phyloP scores from a whole-genome alignment of 306 rosid species.

The Dryas alaskensis region DNA sequence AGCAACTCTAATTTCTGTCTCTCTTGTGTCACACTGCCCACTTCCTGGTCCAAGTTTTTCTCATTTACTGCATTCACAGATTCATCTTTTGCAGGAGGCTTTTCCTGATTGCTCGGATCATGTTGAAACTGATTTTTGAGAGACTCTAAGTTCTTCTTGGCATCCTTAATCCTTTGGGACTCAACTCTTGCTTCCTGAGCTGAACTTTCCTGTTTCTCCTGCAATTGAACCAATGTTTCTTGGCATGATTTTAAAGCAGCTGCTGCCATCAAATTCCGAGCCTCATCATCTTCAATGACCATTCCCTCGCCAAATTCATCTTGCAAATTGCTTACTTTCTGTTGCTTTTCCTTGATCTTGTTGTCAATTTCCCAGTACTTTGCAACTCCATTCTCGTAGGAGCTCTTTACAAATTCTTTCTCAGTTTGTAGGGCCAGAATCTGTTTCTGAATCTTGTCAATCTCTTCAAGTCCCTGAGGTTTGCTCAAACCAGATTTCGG shows the following conservation, averaged over 20 bases:
- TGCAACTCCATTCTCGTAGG: conserved; percentile 59
- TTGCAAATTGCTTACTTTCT: conserved; percentile 57
- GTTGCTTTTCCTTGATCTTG: conserved; percentile 69
- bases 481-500: conserved; percentile 76
- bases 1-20: conserved; percentile 44
- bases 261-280: conserved; percentile 84
- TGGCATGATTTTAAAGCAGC: conserved; percentile 82
- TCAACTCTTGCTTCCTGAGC: conserved; percentile 59
- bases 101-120: conserved; percentile 27
- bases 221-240: conserved; percentile 57
- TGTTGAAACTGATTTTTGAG: conserved; percentile 49
- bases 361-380: conserved; percentile 76
- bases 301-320: conserved; percentile 84
- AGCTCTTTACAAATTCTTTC: conserved; percentile 82
- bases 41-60: conserved; percentile 31
- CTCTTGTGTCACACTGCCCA: conserved; percentile 26
- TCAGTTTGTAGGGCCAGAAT: conserved; percentile 79
- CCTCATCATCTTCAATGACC: conserved; percentile 74
- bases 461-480: conserved; percentile 59
- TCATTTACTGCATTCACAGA: conserved; percentile 14
- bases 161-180: conserved; percentile 51
- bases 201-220: conserved; percentile 59
- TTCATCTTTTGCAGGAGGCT: conserved; percentile 25
- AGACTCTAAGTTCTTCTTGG: conserved; percentile 45
- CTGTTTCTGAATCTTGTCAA: conserved; percentile 77